phyloP scores from a whole-genome alignment of 2,329 filamentous ascomycete genomes.

The Aspergillus fumigatiaffinis region DNA sequence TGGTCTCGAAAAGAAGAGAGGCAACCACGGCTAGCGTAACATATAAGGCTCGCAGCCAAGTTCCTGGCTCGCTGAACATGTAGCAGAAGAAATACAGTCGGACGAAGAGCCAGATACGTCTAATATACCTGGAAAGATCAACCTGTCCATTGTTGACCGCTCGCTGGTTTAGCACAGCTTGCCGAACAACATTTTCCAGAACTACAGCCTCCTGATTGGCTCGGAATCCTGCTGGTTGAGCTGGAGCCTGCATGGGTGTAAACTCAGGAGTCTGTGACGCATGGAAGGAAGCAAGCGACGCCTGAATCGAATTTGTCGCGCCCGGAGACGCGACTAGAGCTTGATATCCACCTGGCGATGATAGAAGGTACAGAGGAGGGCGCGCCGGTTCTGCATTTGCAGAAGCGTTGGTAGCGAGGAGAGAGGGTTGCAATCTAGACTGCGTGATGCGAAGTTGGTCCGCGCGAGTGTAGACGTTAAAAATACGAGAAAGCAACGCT shows the following conservation, averaged over 20 bases:
- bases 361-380: constrained; percentile 40
- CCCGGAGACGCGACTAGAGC: constrained; percentile 41
- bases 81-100: constrained; percentile 58
- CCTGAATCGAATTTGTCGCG: constrained; percentile 21
- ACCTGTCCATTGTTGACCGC: constrained; percentile 23
- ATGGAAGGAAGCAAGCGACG: constrained; percentile 11
- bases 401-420: constrained; percentile 1
- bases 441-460: constrained; percentile 28
- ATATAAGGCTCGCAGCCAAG: constrained; percentile 41
- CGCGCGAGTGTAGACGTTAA: constrained; percentile 27
- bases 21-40: constrained; percentile 36
- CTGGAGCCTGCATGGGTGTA: not conserved
- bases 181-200: constrained; percentile 31
- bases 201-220: constrained; percentile 17
- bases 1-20: constrained; percentile 41
- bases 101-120: constrained; percentile 55
- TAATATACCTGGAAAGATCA: constrained; percentile 38
- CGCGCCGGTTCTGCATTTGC: not conserved
- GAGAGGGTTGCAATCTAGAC: constrained; percentile 6
- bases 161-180: constrained; percentile 29
- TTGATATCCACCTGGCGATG: constrained; percentile 43
- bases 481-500: constrained; percentile 27
- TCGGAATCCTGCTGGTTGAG: constrained; percentile 7
- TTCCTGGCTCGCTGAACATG: constrained; percentile 51
- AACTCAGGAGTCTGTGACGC: constrained; percentile 7